Evolutionary conservation across 2,329 filamentous ascomycete species (phyloP).

Genomic region (Aspergillus felis): DNA sequence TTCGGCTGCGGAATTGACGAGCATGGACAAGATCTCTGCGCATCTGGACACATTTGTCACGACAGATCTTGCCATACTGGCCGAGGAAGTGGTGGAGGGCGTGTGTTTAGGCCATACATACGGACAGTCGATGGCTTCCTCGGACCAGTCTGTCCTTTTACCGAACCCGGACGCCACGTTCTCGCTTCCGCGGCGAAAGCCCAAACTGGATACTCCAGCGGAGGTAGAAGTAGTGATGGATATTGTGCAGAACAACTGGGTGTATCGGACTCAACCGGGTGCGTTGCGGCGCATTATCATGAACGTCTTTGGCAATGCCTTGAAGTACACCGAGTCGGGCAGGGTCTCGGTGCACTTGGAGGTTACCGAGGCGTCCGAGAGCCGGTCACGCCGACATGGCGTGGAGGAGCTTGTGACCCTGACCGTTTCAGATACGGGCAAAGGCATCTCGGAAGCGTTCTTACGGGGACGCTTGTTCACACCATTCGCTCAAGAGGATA

Average conservation of each 20-base stretch:
- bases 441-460: conserved; percentile 62
- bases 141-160: conserved; percentile 22
- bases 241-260: conserved; percentile 50
- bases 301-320: conserved; percentile 60
- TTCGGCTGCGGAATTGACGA: conserved; percentile 23
- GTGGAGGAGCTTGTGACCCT: conserved; percentile 35
- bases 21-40: conserved; percentile 28
- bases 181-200: background rate
- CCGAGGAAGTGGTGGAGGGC: conserved; percentile 54
- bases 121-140: conserved; percentile 26
- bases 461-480: conserved; percentile 58
- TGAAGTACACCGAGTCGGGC: conserved; percentile 58
- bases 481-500: conserved; percentile 57
- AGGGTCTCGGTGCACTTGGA: conserved; percentile 46
- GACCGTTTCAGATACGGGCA: conserved; percentile 60
- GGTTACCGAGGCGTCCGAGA: conserved; percentile 24
- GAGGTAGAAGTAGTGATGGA: conserved; percentile 50
- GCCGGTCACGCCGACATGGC: conserved; percentile 28
- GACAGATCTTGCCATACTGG: conserved; percentile 44
- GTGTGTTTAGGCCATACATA: conserved; percentile 49
- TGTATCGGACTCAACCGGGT: conserved; percentile 54
- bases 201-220: conserved; percentile 8
- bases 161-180: conserved; percentile 7
- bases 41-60: conserved; percentile 32
- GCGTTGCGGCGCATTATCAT: conserved; percentile 55